Percentiles rank a stretch among this genome's conserved stretches.
Evolutionary conservation across 2,329 filamentous ascomycete species (phyloP).

Genomic region (Diaporthe sp.): DNA sequence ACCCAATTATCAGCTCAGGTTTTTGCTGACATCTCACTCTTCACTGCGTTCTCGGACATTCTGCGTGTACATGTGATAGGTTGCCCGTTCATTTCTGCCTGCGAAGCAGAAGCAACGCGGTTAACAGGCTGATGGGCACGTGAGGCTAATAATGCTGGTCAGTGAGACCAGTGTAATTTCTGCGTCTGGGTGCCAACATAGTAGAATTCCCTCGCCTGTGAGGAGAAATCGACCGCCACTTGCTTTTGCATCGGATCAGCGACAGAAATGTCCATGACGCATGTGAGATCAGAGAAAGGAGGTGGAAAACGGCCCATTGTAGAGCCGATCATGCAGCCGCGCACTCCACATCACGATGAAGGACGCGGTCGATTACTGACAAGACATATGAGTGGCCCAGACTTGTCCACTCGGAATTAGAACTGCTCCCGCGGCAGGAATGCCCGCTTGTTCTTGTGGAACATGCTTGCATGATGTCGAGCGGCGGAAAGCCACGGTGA

Average conservation of each 20-base stretch:
- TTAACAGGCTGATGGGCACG: conserved; percentile 24
- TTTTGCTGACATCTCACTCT: background rate
- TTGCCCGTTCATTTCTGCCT: background rate
- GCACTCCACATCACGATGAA: conserved; percentile 15
- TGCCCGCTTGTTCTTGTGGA: conserved; percentile 18
- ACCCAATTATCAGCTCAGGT: conserved; percentile 24
- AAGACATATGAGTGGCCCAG: background rate
- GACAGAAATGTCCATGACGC: background rate
- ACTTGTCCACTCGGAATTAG: conserved; percentile 12
- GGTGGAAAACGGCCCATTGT: conserved; percentile 9
- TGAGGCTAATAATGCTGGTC: conserved; percentile 6
- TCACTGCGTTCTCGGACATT: background rate
- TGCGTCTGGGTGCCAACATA: background rate
- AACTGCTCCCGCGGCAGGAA: conserved; percentile 11
- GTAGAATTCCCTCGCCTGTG: background rate
- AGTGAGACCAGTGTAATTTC: background rate
- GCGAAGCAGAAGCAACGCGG: background rate
- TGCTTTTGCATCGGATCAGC: conserved; percentile 19
- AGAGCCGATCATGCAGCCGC: background rate
- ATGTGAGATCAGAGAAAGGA: background rate
- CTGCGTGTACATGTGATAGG: background rate
- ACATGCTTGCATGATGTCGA: conserved; percentile 5
- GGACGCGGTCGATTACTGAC: conserved; percentile 7
- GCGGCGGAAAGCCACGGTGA: conserved; percentile 12
- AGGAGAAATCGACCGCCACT: background rate